Evolutionary conservation across 768 basidiomycete genomes (phyloP), one percentile per base, ranked within the genome.

Genomic region (Gymnopilus dilepis): DNA sequence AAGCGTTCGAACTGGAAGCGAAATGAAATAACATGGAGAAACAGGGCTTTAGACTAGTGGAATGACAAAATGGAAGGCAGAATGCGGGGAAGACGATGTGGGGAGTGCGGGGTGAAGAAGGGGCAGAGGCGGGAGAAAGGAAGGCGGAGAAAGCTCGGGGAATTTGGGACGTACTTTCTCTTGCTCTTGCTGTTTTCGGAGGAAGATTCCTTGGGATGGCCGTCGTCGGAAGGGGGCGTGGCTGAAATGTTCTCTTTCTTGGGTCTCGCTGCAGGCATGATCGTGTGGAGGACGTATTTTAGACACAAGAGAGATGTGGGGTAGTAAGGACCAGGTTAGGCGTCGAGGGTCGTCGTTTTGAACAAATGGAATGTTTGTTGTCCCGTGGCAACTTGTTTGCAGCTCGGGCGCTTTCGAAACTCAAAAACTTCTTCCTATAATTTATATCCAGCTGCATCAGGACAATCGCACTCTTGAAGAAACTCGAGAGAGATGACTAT

Each of bases 151-250:
- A 87, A 84, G 66, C 58, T 85, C 86, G 82, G 81, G 71, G 74
- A 80, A 78, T 72, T 69, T 61, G 47, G 59, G 61, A 85, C 89
- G 76, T 78, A 91, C 89, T 91, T 91, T 86, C 89, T 84, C 81
- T 90, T 91, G 78, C 81, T 83, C 79, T 86, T 90, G 80, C 82
- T 85, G 77, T 84, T 88, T 82, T 89, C 86, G 84, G 85, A 73
- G 73, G 76, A 70, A 67, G 77, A 72, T 74, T 85, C 84, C 79
- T 84, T 84, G 73, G 76, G 73, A 73, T 77, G 75, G 67, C 78
- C 76, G 73, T 87, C 87, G 81, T 88, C 87, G 69, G 87, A 87
- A 74, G 86, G 82, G 64, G 85, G 84, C 68, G 86, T 83, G 76
- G 83, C 78, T 68, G 86, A 86, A 73, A 76, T 80, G 58, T 70